Evolutionary conservation across 1,139 yeast species (phyloP).

Genomic region (Dujonia santamariae): DNA sequence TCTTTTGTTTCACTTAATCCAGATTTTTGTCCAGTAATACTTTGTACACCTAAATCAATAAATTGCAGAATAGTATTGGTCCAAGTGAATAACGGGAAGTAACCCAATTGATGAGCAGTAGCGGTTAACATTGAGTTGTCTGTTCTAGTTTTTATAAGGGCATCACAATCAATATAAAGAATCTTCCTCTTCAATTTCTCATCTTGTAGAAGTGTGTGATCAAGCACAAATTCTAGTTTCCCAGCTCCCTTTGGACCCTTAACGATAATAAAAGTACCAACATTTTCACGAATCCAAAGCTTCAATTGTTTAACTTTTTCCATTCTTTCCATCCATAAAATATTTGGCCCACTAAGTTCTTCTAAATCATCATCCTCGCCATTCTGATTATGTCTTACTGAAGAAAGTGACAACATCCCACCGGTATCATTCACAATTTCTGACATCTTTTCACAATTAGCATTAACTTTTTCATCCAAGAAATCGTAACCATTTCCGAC

Average conservation of each 20-base stretch:
- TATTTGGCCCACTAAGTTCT: conserved; percentile 26
- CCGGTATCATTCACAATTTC: conserved; percentile 3
- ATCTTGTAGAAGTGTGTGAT: conserved; percentile 56
- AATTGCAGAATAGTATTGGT: conserved; percentile 75
- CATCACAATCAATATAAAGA: conserved; percentile 76
- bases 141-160: conserved; percentile 65
- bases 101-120: conserved; percentile 78
- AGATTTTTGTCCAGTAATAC: conserved; percentile 90
- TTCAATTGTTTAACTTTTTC: conserved; percentile 66
- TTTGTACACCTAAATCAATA: conserved; percentile 82
- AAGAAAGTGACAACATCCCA: no score
- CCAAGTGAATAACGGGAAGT: conserved; percentile 94
- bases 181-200: conserved; percentile 47
- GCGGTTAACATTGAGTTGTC: conserved; percentile 66
- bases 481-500: conserved; percentile 27
- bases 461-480: conserved; percentile 20
- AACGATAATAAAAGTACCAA: conserved; percentile 78
- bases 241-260: conserved; percentile 96
- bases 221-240: conserved; percentile 74
- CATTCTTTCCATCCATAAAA: conserved; percentile 68
- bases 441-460: conserved; percentile 13
- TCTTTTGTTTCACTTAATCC: conserved; percentile 88
- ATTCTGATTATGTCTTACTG: no score
- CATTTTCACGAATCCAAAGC: conserved; percentile 80
- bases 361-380: conserved; percentile 11